These are phyloP conservation scores for Fusarium tanahbumbuense DNA, from an alignment of 2,329 filamentous ascomycete species.

Conservation along the genomic window DNA sequence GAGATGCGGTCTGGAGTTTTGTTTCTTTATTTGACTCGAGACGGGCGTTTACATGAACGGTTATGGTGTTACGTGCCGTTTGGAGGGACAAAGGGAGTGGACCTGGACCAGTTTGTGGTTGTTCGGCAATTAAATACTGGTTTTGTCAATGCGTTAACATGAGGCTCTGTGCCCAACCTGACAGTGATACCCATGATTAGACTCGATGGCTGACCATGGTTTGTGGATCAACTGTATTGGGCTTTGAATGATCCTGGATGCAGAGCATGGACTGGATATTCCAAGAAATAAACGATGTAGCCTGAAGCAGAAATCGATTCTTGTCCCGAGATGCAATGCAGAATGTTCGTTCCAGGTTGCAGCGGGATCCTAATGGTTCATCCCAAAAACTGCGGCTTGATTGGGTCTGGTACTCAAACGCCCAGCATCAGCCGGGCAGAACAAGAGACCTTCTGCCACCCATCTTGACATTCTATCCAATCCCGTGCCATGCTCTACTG, in stretches of 20 bases:
- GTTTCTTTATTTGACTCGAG: conserved; percentile 3
- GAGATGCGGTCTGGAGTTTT: conserved; percentile 1
- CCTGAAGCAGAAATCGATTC: conserved; percentile 6
- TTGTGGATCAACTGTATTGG: conserved; percentile 19
- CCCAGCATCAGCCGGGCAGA: conserved; percentile 42
- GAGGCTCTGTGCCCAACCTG: conserved; percentile 30
- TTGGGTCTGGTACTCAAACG: conserved; percentile 22
- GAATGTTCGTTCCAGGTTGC: conserved; percentile 19
- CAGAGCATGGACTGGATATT: neutral
- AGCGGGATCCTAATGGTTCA: conserved; percentile 11
- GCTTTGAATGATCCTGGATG: conserved; percentile 4
- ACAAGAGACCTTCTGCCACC: conserved; percentile 39
- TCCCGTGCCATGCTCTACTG: conserved; percentile 30
- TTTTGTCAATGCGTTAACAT: conserved; percentile 11
- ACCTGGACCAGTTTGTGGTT: neutral
- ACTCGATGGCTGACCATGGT: conserved; percentile 4
- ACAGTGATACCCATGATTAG: conserved; percentile 7
- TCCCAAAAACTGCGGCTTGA: conserved; percentile 15
- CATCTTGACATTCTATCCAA: conserved; percentile 32
- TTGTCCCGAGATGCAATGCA: neutral
- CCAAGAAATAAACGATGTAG: conserved; percentile 8
- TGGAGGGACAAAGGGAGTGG: conserved; percentile 16
- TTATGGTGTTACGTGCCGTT: conserved; percentile 18
- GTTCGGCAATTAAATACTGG: conserved; percentile 1
- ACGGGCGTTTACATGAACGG: conserved; percentile 22